These are phyloP conservation scores for Botrytis byssoidea DNA, from an alignment of 2,329 filamentous ascomycete species.

Conservation along the genomic window DNA sequence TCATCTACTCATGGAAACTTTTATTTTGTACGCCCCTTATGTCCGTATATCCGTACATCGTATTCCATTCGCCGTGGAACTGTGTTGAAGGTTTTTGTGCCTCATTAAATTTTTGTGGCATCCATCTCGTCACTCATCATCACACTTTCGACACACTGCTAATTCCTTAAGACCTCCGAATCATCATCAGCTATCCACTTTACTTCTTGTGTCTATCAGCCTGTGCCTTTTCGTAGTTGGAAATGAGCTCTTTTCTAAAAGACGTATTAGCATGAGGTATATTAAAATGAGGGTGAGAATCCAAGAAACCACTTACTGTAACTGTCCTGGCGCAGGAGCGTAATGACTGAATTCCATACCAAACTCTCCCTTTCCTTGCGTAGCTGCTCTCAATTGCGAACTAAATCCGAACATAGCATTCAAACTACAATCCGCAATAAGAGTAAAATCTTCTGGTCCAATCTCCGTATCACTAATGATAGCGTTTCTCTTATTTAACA, in stretches of 20 bases:
- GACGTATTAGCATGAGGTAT: neutral
- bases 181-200: neutral
- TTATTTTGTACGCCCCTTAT: constrained; percentile 11
- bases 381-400: constrained; percentile 84
- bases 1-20: constrained; percentile 4
- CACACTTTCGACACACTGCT: neutral
- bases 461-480: constrained; percentile 95
- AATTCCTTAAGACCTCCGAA: neutral
- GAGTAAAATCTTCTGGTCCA: constrained; percentile 88
- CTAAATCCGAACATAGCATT: constrained; percentile 99
- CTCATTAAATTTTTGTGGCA: neutral
- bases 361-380: constrained; percentile 98
- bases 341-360: constrained; percentile 99
- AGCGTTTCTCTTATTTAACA: constrained; percentile 95
- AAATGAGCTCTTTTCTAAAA: constrained; percentile 59
- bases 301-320: constrained; percentile 67
- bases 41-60: constrained; percentile 1
- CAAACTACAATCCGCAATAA: constrained; percentile 86
- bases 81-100: neutral
- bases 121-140: neutral
- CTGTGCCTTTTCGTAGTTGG: constrained; percentile 66
- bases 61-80: neutral
- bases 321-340: constrained; percentile 76
- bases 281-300: neutral
- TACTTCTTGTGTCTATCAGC: constrained; percentile 49